Conservation (phyloP, 805 yeast species). For the Ogataea pini region DNA sequence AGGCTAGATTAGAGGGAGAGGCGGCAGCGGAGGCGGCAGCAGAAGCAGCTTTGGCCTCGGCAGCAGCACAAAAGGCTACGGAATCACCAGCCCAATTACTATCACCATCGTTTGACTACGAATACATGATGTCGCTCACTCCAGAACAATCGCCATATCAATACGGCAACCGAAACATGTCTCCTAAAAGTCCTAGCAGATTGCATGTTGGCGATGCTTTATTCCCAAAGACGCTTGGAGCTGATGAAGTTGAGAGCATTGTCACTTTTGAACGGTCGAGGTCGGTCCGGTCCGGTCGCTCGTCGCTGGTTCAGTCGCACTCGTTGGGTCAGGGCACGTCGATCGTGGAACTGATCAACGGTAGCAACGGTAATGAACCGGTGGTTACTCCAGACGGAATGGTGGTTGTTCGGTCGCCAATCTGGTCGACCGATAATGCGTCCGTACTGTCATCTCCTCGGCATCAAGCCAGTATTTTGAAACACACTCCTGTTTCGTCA, state of each 20-base stretch:
- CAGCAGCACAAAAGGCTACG: neutral
- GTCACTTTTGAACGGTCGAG: constrained; percentile 68
- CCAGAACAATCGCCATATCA: constrained; percentile 8
- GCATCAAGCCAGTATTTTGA: constrained; percentile 11
- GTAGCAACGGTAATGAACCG: constrained; percentile 20
- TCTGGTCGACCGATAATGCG: constrained; percentile 12
- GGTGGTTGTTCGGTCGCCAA: constrained; percentile 41
- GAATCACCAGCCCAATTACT: neutral
- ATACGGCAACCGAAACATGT: neutral
- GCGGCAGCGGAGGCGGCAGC: neutral
- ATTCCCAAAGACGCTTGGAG: constrained; percentile 69
- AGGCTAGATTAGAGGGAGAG: neutral
- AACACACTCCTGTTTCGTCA: constrained; percentile 1
- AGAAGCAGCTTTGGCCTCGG: neutral
- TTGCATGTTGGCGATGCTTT: constrained; percentile 55
- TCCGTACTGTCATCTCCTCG: constrained; percentile 10
- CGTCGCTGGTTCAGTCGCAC: constrained; percentile 31
- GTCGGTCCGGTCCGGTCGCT: constrained; percentile 57
- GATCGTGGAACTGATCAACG: constrained; percentile 28
- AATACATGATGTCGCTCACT: constrained; percentile 8
- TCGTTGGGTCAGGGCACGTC: constrained; percentile 27
- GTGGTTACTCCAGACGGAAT: constrained; percentile 42
- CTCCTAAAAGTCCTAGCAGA: constrained; percentile 18
- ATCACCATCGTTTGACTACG: constrained; percentile 1
- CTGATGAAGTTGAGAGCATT: constrained; percentile 72